These are phyloP conservation scores for Monosporozyma siamensis DNA, from an alignment of 805 yeast genomes.

Conservation along the genomic window DNA sequence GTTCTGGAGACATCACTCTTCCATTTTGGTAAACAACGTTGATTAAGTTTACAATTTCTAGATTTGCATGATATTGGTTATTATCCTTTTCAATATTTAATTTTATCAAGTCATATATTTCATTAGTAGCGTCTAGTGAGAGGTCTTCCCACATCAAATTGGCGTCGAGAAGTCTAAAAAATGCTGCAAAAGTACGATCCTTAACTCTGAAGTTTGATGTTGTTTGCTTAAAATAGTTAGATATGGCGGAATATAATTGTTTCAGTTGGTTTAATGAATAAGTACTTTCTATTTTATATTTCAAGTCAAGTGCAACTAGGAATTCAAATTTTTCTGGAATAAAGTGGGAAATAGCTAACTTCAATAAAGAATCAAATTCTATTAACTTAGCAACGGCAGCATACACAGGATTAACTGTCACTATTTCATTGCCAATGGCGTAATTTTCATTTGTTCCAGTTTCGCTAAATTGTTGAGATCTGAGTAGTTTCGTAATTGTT, in stretches of 20 bases:
- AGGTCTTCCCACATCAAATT: conserved; percentile 6
- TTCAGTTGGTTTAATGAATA: too few species aligned
- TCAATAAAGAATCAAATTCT: conserved; percentile 1
- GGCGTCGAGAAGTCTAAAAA: conserved; percentile 8
- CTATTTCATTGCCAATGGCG: too few species aligned
- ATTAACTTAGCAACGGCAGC: too few species aligned
- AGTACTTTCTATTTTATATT: too few species aligned
- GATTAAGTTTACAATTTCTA: too few species aligned
- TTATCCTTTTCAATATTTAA: conserved; percentile 18
- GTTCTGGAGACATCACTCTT: too few species aligned
- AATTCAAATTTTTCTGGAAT: too few species aligned
- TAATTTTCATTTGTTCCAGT: too few species aligned
- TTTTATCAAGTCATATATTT: neutral
- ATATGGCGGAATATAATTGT: conserved; percentile 6
- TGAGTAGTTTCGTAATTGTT: neutral
- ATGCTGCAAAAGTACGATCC: conserved; percentile 24
- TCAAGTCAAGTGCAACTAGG: too few species aligned
- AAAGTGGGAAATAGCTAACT: too few species aligned
- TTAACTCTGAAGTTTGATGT: conserved; percentile 20
- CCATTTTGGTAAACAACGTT: conserved; percentile 23
- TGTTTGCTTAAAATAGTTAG: conserved; percentile 1
- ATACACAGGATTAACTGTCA: too few species aligned
- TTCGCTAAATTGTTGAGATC: neutral
- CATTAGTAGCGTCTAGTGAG: conserved; percentile 13
- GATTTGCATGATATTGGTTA: conserved; percentile 9